Base-by-base conservation (phyloP, 2,329 filamentous ascomycete species). In the Geosmithia flava region DNA sequence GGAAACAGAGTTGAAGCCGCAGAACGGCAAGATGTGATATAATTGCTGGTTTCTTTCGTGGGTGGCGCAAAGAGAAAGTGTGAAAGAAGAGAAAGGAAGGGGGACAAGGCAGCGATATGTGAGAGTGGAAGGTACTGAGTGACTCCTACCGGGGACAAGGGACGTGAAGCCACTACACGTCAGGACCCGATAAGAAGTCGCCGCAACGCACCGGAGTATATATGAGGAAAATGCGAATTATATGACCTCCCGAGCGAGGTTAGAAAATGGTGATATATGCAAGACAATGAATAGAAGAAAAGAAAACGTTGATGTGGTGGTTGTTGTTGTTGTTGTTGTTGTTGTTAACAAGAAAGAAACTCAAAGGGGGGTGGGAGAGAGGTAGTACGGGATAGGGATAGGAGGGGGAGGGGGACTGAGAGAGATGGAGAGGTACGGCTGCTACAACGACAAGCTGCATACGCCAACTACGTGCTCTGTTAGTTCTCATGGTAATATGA, bases 1-100 rank as follows among this genome's bases (percentile, higher is more conserved):
- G 33, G 15, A 37, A 37, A 37, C 49, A 46, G 43, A 49, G 7
- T 16, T 8, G 20, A 15, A 37, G 44, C 48, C 44, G 45, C 48
- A 46, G 23, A 49, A 45, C 29, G 43, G 40, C 47, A n/a, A 20
- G 46, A 8, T 11, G 44, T 3, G 37, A 23, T 39, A 11, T 29
- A 11, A n/a, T 42, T 42, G 41, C n/a, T 42, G 20, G 7, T 42
- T n/a, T 42, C 17, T 11, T 3, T 42, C 23, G 41, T 19, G 17
- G 41, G 3, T 42, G 17, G 19, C 41, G 30, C 47, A 27, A 48
- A 23, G 47, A 30, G 27, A 39, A 20, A 39, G 20, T 27, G 30
- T 33, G 15, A 44, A 44, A 47, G 45, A 42, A 15, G 33, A 16
- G 15, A 15, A 42, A 10, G 17, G 45, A n/a, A 15, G n/a, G 41